Percentiles rank a stretch among this genome's conserved stretches.
Evolutionary conservation across 1,284 basidiomycete species (phyloP).

Genomic region (Phlebopus sp.): DNA sequence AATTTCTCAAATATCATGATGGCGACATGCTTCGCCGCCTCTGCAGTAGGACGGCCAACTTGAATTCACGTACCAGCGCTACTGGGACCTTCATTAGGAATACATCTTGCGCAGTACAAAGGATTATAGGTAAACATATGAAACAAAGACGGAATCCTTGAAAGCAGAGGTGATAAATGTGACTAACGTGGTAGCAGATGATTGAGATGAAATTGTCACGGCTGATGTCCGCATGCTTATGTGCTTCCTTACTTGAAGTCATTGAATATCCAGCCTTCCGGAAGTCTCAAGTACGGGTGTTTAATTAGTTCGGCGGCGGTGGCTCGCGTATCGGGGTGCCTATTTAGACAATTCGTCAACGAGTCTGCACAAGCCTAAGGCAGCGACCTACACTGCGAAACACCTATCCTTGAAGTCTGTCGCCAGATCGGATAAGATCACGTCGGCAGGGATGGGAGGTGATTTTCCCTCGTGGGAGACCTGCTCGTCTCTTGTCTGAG

Average conservation of each 20-base stretch:
- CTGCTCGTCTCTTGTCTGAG: conserved; percentile 36
- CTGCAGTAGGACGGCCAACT: conserved; percentile 6
- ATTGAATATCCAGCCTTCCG: conserved; percentile 76
- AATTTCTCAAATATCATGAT: too few relatives aligned
- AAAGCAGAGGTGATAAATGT: conserved; percentile 18
- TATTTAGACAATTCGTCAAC: conserved; percentile 30
- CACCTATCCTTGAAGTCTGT: conserved; percentile 88
- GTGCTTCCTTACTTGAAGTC: conserved; percentile 42
- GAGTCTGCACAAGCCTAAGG: not conserved
- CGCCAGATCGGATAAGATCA: conserved; percentile 72
- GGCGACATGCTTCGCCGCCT: not conserved
- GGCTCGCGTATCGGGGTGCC: conserved; percentile 85
- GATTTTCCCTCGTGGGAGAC: conserved; percentile 79
- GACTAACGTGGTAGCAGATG: conserved; percentile 26
- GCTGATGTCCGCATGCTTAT: conserved; percentile 12
- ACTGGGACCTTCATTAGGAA: conserved; percentile 28
- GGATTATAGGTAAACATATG: conserved; percentile 33
- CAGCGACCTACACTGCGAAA: conserved; percentile 74
- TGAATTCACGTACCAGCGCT: conserved; percentile 33
- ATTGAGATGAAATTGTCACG: conserved; percentile 20
- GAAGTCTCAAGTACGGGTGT: conserved; percentile 82
- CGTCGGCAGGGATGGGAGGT: conserved; percentile 87
- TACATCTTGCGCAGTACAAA: conserved; percentile 23
- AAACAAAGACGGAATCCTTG: conserved; percentile 22
- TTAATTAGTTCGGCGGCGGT: conserved; percentile 78